Percentiles rank a stretch among this genome's conserved stretches.
phyloP scores from a whole-genome alignment of 108 stramenopile species.

The Schizochytrium sp. region DNA sequence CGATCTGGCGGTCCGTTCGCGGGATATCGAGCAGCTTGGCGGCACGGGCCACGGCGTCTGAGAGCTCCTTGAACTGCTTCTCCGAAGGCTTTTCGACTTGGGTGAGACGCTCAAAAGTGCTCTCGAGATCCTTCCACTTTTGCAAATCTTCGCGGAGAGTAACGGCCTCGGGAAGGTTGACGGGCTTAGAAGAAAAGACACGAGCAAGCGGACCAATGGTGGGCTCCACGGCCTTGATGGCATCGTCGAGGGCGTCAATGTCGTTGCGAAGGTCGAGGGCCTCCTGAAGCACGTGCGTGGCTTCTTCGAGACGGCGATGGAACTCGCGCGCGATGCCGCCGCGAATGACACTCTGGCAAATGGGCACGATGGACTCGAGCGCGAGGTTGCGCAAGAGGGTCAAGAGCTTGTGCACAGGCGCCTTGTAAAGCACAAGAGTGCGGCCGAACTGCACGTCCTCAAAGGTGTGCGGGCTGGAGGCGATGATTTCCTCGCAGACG shows the following conservation, averaged over 20 bases:
- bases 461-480: background rate
- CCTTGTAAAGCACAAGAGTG: slow-evolving; percentile 12
- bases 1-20: slow-evolving; percentile 17
- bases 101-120: background rate
- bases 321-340: slow-evolving; percentile 9
- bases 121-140: slow-evolving; percentile 18
- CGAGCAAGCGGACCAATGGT: slow-evolving; percentile 6
- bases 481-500: background rate
- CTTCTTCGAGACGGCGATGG: background rate
- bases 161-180: slow-evolving; percentile 9
- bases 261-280: slow-evolving; percentile 18
- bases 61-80: slow-evolving; percentile 15
- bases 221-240: background rate
- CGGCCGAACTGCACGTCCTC: slow-evolving; percentile 17
- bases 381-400: slow-evolving; percentile 19
- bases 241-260: slow-evolving; percentile 9
- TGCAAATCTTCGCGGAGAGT: background rate
- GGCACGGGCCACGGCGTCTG: slow-evolving; percentile 15
- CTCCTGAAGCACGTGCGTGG: background rate
- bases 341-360: slow-evolving; percentile 27
- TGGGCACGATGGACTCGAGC: slow-evolving; percentile 40
- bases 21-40: slow-evolving; percentile 20
- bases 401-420: slow-evolving; percentile 18
- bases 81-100: background rate
- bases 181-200: background rate